Percentiles rank a stretch among this genome's conserved stretches.
phyloP scores from a whole-genome alignment of 2,329 filamentous ascomycete species.

The Atkinsonella texensis region DNA sequence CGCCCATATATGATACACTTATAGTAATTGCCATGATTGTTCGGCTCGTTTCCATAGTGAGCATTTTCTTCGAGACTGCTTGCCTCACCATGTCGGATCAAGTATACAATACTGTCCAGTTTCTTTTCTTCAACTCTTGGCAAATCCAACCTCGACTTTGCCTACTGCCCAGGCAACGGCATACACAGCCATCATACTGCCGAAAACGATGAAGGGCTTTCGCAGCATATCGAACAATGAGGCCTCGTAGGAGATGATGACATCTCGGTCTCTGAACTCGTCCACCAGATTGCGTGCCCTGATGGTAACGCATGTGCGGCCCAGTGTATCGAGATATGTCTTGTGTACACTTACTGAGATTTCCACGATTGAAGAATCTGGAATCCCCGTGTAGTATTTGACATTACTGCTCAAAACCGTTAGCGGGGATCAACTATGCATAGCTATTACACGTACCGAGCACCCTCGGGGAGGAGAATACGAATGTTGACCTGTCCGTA shows the following conservation, averaged over 20 bases:
- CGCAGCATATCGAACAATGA: conserved; percentile 61
- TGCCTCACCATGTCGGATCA: background rate
- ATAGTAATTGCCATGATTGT: conserved; percentile 2
- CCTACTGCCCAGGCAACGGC: conserved; percentile 62
- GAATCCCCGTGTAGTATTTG: conserved; percentile 63
- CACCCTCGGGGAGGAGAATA: conserved; percentile 82
- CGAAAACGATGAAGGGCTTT: conserved; percentile 77
- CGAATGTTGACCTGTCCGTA: conserved; percentile 73
- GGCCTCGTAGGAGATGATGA: conserved; percentile 84
- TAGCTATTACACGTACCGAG: conserved; percentile 48
- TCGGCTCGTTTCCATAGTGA: background rate
- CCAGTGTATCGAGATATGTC: conserved; percentile 89
- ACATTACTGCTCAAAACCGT: conserved; percentile 53
- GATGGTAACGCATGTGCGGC: conserved; percentile 70
- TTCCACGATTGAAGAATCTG: conserved; percentile 46
- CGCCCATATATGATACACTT: conserved; percentile 10
- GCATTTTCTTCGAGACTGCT: background rate
- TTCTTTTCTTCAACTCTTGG: conserved; percentile 24
- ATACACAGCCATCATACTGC: conserved; percentile 63
- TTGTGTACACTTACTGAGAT: conserved; percentile 53
- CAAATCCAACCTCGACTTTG: conserved; percentile 70
- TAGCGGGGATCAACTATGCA: conserved; percentile 9
- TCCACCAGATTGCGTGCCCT: conserved; percentile 81
- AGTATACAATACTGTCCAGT: background rate
- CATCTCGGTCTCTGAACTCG: conserved; percentile 70